Evolutionary conservation across 257 asterid genomes (phyloP).

Genomic region (Capsicum baccatum): DNA sequence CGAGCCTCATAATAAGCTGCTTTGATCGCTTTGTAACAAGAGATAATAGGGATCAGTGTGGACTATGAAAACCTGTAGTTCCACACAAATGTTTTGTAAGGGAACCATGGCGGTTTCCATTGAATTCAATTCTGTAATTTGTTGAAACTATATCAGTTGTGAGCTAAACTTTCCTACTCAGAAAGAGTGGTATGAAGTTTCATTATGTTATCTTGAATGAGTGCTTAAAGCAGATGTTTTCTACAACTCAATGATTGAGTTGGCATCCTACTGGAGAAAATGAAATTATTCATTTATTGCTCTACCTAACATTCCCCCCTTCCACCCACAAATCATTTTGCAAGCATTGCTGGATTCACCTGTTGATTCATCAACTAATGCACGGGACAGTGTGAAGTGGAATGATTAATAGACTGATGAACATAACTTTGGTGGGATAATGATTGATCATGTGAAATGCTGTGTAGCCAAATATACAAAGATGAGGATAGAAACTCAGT

Average conservation of each 20-base stretch:
- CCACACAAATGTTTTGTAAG: slow-evolving; percentile 30
- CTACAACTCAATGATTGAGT: background rate
- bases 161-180: slow-evolving; percentile 26
- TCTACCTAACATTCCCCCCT: too few species aligned
- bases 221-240: background rate
- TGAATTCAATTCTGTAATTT: slow-evolving; percentile 28
- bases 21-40: slow-evolving; percentile 20
- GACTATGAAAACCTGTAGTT: slow-evolving; percentile 22
- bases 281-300: background rate
- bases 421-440: background rate
- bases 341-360: background rate
- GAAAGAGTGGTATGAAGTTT: background rate
- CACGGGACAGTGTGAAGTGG: slow-evolving; percentile 2
- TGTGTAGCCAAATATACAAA: background rate
- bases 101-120: slow-evolving; percentile 26
- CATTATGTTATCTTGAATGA: slow-evolving; percentile 8
- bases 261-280: background rate
- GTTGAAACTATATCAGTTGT: slow-evolving; percentile 28
- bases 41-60: slow-evolving; percentile 21
- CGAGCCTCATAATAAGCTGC: slow-evolving; percentile 17
- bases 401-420: background rate
- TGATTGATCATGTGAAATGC: slow-evolving; percentile 14
- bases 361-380: background rate
- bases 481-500: background rate
- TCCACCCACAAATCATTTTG: too few species aligned